These are phyloP conservation scores for Hysterium pulicare DNA, from an alignment of 2,329 filamentous ascomycete genomes.

Conservation along the genomic window DNA sequence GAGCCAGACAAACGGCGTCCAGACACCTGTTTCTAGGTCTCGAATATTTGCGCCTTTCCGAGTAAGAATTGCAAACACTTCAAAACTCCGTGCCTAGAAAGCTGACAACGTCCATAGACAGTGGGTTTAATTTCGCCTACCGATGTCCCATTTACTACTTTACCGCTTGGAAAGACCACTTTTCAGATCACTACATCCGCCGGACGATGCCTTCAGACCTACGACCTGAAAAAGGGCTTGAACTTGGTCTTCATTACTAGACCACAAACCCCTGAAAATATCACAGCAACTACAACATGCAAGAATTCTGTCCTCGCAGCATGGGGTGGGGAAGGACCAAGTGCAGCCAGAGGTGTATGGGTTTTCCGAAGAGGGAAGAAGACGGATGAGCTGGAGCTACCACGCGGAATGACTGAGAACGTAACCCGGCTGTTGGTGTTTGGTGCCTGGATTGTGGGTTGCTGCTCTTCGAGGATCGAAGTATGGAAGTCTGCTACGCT, in stretches of 20 bases:
- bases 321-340: slow-evolving; percentile 64
- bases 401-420: slow-evolving; percentile 63
- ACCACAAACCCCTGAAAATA: slow-evolving; percentile 79
- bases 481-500: slow-evolving; percentile 82
- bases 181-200: slow-evolving; percentile 98
- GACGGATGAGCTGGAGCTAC: slow-evolving; percentile 69
- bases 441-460: slow-evolving; percentile 86
- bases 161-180: slow-evolving; percentile 86
- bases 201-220: slow-evolving; percentile 86
- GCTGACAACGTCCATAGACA: slow-evolving; percentile 56
- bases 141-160: slow-evolving; percentile 80
- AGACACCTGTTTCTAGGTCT: slow-evolving; percentile 52
- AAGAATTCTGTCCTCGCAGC: slow-evolving; percentile 85
- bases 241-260: slow-evolving; percentile 91
- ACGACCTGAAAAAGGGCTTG: slow-evolving; percentile 85
- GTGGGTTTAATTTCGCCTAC: slow-evolving; percentile 92
- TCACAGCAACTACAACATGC: slow-evolving; percentile 85
- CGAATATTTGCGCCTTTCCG: slow-evolving; percentile 91
- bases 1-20: slow-evolving; percentile 37
- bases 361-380: slow-evolving; percentile 89
- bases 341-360: slow-evolving; percentile 70
- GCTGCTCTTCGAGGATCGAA: slow-evolving; percentile 71
- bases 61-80: slow-evolving; percentile 51
- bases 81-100: neutral
- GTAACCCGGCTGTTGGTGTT: slow-evolving; percentile 78